Percentiles rank a stretch among this genome's conserved stretches.
These are phyloP conservation scores for Pholiota molesta DNA, from an alignment of 768 basidiomycete genomes.

Conservation along the genomic window DNA sequence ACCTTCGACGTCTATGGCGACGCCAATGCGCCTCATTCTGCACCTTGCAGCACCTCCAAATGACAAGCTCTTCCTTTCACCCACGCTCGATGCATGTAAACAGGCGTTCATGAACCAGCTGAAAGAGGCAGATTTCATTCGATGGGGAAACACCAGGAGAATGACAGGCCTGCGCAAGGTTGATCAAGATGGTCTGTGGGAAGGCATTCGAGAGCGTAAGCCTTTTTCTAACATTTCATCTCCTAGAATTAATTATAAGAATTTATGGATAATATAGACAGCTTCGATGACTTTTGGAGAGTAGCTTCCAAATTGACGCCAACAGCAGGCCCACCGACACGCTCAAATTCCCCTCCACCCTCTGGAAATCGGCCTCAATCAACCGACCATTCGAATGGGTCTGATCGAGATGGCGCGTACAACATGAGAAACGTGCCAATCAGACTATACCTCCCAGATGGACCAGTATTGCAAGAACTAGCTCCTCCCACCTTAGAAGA, in stretches of 20 bases:
- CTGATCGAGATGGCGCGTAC: constrained; percentile 84
- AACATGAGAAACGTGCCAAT: constrained; percentile 88
- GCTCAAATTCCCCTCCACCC: constrained; percentile 59
- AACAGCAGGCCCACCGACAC: constrained; percentile 67
- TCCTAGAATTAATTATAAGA: constrained; percentile 8
- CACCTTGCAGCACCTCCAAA: constrained; percentile 88
- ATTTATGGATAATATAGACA: constrained; percentile 57
- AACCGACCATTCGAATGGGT: constrained; percentile 53
- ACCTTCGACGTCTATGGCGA: constrained; percentile 39
- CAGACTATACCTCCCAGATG: constrained; percentile 87
- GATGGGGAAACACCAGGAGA: constrained; percentile 95
- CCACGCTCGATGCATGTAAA: constrained; percentile 85
- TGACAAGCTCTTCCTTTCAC: constrained; percentile 82
- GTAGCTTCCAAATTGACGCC: constrained; percentile 94
- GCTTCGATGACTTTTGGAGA: constrained; percentile 94
- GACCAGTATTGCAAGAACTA: constrained; percentile 89
- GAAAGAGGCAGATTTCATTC: constrained; percentile 95
- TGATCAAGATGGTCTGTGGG: constrained; percentile 97
- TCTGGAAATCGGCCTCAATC: constrained; percentile 66
- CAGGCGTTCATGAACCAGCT: constrained; percentile 94
- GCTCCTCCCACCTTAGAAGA: constrained; percentile 79
- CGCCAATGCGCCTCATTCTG: constrained; percentile 77
- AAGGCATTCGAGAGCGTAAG: constrained; percentile 93
- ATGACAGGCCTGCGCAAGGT: constrained; percentile 89
- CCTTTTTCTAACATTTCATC: constrained; percentile 8